Evolutionary conservation across 257 asterid genomes (phyloP).

Genomic region (Solanum lignicaule): DNA sequence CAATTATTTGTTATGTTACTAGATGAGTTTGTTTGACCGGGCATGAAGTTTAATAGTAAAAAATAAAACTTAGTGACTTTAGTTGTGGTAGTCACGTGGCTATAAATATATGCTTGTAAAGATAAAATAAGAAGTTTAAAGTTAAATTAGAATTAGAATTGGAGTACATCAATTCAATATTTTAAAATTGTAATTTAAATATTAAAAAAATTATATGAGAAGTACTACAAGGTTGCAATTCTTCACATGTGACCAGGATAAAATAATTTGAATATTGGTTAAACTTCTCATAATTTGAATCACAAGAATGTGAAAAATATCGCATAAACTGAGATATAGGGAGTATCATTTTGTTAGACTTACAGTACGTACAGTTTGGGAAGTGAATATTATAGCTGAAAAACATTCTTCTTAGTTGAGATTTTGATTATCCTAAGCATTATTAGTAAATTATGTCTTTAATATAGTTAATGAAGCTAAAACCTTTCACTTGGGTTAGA

Average conservation of each 20-base stretch:
- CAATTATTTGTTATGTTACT: not conserved
- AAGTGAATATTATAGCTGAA: not conserved
- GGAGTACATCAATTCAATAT: not conserved
- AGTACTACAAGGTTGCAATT: not conserved
- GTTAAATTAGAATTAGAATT: not conserved
- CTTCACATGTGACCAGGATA: not conserved
- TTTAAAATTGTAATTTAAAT: not conserved
- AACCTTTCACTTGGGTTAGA: not conserved
- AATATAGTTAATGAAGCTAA: not conserved
- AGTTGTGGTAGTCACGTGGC: not conserved
- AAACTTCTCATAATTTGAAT: not conserved
- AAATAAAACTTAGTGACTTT: not conserved
- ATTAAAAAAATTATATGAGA: not conserved
- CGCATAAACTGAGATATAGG: not conserved
- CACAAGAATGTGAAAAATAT: not conserved
- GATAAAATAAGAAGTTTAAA: too few relatives aligned
- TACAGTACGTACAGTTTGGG: not conserved
- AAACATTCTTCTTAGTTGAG: not conserved
- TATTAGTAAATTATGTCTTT: not conserved
- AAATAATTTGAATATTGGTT: not conserved
- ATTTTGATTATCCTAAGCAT: not conserved
- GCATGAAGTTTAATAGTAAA: not conserved
- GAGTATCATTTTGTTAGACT: not conserved
- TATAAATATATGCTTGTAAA: not conserved
- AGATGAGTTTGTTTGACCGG: not conserved